Conservation (phyloP, 2,329 filamentous ascomycete species). For the Coniochaeta sp. region DNA sequence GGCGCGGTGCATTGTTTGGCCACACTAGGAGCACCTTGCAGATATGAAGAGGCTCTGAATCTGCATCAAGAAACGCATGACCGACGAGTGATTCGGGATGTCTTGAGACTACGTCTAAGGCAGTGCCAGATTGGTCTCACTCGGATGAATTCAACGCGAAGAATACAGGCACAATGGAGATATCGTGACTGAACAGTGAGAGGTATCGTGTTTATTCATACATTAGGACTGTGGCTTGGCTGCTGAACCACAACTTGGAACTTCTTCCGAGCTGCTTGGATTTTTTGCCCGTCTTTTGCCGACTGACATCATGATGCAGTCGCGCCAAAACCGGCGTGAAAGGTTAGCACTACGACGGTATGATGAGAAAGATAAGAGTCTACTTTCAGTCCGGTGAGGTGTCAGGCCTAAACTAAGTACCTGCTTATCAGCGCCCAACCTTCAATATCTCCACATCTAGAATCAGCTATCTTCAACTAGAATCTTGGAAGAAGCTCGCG, state of each 20-base stretch:
- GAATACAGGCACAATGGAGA: neutral
- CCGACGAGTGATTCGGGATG: neutral
- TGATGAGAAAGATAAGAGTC: neutral
- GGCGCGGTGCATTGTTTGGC: conserved; percentile 2
- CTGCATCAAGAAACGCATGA: neutral
- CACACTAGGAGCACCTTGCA: neutral
- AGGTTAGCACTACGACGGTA: neutral
- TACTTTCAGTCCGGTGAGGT: neutral
- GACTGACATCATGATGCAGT: neutral
- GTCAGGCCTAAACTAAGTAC: neutral
- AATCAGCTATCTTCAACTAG: neutral
- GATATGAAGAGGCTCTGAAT: neutral
- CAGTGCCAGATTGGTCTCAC: neutral
- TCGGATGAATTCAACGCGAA: neutral
- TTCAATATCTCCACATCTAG: too few relatives aligned
- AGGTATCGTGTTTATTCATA: neutral
- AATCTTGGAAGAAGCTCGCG: neutral
- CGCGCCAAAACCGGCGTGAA: neutral
- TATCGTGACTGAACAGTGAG: neutral
- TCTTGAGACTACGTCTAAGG: too few relatives aligned
- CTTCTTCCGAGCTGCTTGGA: neutral
- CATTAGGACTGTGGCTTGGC: neutral
- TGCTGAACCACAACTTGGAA: conserved; percentile 1
- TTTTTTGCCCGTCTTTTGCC: neutral
- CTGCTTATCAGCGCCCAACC: neutral